Conservation (phyloP, 495 filamentous ascomycete species). For the Extremus antarcticus region DNA sequence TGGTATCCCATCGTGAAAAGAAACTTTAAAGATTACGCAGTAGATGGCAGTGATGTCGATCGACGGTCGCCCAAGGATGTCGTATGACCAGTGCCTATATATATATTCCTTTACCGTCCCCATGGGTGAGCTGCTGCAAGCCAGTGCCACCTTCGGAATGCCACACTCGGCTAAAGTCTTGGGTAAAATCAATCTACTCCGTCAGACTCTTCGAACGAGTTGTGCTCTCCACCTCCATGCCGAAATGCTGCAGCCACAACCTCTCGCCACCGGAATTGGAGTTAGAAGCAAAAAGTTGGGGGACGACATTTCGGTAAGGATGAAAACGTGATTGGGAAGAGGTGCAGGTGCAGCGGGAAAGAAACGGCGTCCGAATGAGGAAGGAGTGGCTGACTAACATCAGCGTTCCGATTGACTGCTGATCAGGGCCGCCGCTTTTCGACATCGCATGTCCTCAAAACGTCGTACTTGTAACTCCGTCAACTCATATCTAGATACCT, state of each 20-base stretch:
- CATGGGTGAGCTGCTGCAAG: not conserved
- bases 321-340: too few species aligned
- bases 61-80: not conserved
- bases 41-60: not conserved
- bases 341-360: too few species aligned
- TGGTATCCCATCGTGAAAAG: not conserved
- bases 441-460: too few species aligned
- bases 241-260: not conserved
- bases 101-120: not conserved
- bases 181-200: not conserved
- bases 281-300: too few species aligned
- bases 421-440: not conserved
- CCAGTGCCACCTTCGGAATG: not conserved
- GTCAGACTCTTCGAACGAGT: too few species aligned
- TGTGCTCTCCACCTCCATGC: too few species aligned
- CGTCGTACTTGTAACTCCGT: too few species aligned
- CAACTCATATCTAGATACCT: too few species aligned
- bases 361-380: not conserved
- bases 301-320: too few species aligned
- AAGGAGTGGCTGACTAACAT: not conserved
- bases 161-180: not conserved
- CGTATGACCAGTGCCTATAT: not conserved
- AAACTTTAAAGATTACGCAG: not conserved
- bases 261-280: not conserved
- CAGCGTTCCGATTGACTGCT: too few species aligned